Base-by-base conservation (phyloP, 2,329 filamentous ascomycete genomes). In the Colletotrichum godetiae region DNA sequence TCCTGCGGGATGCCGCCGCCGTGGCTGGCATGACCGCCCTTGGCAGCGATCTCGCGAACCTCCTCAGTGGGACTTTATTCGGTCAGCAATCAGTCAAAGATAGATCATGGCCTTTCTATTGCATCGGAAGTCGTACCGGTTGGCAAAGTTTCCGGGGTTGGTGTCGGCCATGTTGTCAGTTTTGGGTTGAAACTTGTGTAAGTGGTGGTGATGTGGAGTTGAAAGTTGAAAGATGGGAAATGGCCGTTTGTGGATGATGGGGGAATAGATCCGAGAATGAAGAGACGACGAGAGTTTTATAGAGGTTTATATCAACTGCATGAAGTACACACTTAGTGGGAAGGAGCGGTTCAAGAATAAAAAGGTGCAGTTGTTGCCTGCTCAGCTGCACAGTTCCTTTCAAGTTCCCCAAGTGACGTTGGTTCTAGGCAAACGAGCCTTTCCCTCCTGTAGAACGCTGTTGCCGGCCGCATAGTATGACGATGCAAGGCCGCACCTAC, bases 21-120 rank as follows among this genome's bases (percentile, higher is more conserved):
- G 75, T 83, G 81, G 72, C 82, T 83, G 11, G 82, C 68, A 68
- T 83, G 77, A 15, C 84, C 84, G 24, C 84, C 83, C 76, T 85
- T 85, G 63, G 79, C 79, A 1, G 83, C 83, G 68, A 86, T 85
- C 5, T 83, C 79, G 3, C 80, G 77, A 13, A 87, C 84, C 76
- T 88, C 85, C 13, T 86, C 84, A 64, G 83, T 82, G 74, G 85
- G 79, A 10, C 80, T 83, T 49, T 22, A 10, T 22, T n/a, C 42
- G 7, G 42, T 49, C 19, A 49, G 42, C 19, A 49, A n/a, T 11
- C 0, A 49, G 8, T 49, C 8, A 49, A 35, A 35, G 33, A 8
- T 12, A 35, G 2, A 1, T 11, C 33, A 35, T 11, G 11, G 8
- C 33, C 5, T 35, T 3, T 5, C 27, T 2, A 12, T 2, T 5